These are phyloP conservation scores for Leishmania guyanensis DNA, from an alignment of 208 protist genomes.

Conservation along the genomic window DNA sequence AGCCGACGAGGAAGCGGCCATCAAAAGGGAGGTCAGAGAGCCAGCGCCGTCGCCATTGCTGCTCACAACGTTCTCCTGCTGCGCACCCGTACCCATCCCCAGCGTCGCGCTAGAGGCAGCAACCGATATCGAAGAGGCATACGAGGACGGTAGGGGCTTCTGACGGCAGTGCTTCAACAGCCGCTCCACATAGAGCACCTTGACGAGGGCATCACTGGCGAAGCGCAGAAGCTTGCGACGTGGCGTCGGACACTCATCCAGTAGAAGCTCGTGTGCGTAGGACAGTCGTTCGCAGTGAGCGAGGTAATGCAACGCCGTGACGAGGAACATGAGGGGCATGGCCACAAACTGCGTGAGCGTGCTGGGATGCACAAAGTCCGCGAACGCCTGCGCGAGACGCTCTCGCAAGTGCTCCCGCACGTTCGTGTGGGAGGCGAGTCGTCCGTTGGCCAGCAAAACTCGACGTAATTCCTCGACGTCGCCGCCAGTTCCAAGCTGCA, in stretches of 20 bases:
- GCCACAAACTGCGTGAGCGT: conserved; percentile 29
- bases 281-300: conserved; percentile 28
- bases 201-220: conserved; percentile 64
- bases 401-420: conserved; percentile 54
- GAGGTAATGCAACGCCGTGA: conserved; percentile 52
- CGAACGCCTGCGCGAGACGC: conserved; percentile 28
- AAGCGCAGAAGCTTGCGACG: conserved; percentile 58
- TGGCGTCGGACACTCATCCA: conserved; percentile 23
- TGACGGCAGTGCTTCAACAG: conserved; percentile 43
- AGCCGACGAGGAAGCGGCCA: conserved; percentile 18
- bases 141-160: conserved; percentile 7
- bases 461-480: conserved; percentile 35
- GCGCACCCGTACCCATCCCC: too few relatives aligned
- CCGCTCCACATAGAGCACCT: conserved; percentile 60
- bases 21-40: conserved; percentile 26
- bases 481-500: conserved; percentile 57
- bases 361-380: conserved; percentile 25
- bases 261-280: conserved; percentile 67
- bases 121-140: not conserved
- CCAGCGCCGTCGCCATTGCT: conserved; percentile 9
- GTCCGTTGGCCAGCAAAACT: conserved; percentile 50
- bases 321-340: conserved; percentile 73
- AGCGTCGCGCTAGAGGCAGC: not conserved
- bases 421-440: conserved; percentile 35
- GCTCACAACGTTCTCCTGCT: not conserved